phyloP scores from a whole-genome alignment of 2,329 filamentous ascomycete species.

The Phyllosticta citrichinensis region DNA sequence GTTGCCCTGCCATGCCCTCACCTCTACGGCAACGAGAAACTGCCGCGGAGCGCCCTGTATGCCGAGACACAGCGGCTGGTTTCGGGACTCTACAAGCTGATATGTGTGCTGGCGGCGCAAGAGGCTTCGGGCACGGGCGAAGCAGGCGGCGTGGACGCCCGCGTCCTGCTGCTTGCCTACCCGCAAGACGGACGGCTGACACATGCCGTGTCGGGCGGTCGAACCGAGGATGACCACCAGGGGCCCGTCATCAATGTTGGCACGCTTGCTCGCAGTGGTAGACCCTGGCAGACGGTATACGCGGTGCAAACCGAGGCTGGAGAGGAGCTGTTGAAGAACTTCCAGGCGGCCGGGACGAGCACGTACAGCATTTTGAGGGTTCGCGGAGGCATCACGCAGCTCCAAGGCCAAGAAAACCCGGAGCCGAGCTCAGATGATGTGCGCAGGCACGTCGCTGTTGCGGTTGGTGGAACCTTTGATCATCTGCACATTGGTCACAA shows the following conservation, averaged over 20 bases:
- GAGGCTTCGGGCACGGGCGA: slow-evolving; percentile 53
- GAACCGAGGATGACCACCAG: slow-evolving; percentile 22
- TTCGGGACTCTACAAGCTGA: slow-evolving; percentile 66
- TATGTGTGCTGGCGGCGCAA: slow-evolving; percentile 61
- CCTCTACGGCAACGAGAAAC: slow-evolving; percentile 42
- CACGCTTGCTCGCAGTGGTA: slow-evolving; percentile 37
- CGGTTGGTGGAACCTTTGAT: slow-evolving; percentile 90
- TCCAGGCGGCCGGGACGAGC: slow-evolving; percentile 25
- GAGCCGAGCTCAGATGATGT: slow-evolving; percentile 2
- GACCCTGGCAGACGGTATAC: slow-evolving; percentile 57
- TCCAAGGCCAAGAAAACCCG: slow-evolving; percentile 12
- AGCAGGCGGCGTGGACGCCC: slow-evolving; percentile 62
- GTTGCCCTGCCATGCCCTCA: slow-evolving; percentile 55
- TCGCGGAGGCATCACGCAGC: slow-evolving; percentile 25
- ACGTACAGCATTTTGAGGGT: slow-evolving; percentile 24
- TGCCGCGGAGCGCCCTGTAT: slow-evolving; percentile 52
- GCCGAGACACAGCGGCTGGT: slow-evolving; percentile 61
- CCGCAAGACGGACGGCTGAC: slow-evolving; percentile 22
- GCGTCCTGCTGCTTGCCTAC: slow-evolving; percentile 64
- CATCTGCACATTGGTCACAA: slow-evolving; percentile 94
- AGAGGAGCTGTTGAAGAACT: slow-evolving; percentile 44
- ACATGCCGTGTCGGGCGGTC: slow-evolving; percentile 14
- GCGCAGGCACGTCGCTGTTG: slow-evolving; percentile 52
- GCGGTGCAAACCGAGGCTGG: slow-evolving; percentile 56
- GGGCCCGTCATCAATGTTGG: slow-evolving; percentile 43